Evolutionary conservation across 208 protist genomes (phyloP), one percentile per base, ranked within the genome.

Genomic region (Herpetomonas tarakana): DNA sequence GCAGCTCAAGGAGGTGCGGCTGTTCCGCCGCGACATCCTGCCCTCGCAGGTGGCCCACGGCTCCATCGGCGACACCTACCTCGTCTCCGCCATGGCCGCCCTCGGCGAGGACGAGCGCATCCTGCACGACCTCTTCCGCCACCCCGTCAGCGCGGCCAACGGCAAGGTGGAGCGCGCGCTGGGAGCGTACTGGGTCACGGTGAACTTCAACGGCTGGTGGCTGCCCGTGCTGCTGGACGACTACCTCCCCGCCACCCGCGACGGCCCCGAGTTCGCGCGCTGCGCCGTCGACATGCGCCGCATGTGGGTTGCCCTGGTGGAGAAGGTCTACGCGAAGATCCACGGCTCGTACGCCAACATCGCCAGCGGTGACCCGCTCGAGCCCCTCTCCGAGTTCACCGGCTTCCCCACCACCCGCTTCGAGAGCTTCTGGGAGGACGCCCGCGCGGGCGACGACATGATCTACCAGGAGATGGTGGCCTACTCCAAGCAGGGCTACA

Each of bases 121-220:
- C 7, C 46, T 89, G 25, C 76, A 54, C 26, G 75, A 86, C 65
- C 29, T 92, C n/a, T 87, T 91, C 68, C 78, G 72, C 26, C 79
- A 92, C 61, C 86, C 86, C 7, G 70, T 85, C 29, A 74, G 71
- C 58, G 68, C 74, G 9, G 62, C 64, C 11, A 74, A 73, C 56
- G 78, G 73, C 39, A 76, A 78, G 64, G 27, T 64, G 27, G 88
- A 94, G 67, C 69, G 74, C 7, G 47, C 71, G 0, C 52, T 85
- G 30, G 88, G 88, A 18, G 86, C 84, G 7, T 93, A 90, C 66
- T 81, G 81, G 69, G 79, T 92, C 11, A 84, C 74, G 11, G 14
- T 95, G 12, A 92, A 82, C 81, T 76, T 84, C 57, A 87, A 92
- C 62, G 89, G 86, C 28, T 92, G 86, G 86, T 95, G 89, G 86